Conservation (phyloP, 192 early-diverging fungal genomes). For the Funneliformis mosseae region DNA sequence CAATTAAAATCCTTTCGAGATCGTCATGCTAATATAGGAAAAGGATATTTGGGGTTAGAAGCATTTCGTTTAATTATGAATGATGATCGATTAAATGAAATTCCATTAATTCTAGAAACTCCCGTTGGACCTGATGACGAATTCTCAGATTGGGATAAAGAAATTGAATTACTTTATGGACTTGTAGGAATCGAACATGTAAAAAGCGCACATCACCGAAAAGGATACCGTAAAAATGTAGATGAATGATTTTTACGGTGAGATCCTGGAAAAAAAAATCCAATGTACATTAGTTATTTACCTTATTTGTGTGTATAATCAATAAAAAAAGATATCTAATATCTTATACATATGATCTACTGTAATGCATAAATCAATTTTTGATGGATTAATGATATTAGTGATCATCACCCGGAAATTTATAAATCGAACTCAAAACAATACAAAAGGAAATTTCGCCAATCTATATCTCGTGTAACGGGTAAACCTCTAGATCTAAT, state of each 20-base stretch:
- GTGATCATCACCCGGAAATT: too few species aligned
- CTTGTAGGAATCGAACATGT: conserved; percentile 2
- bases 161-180: conserved; percentile 29
- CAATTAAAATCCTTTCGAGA: conserved; percentile 49
- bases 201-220: not conserved
- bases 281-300: too few species aligned
- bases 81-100: conserved; percentile 51
- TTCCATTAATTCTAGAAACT: conserved; percentile 58
- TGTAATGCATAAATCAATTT: too few species aligned
- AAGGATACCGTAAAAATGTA: not conserved
- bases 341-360: not conserved
- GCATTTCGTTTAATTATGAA: conserved; percentile 57
- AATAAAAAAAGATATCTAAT: not conserved
- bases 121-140: conserved; percentile 38
- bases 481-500: too few species aligned
- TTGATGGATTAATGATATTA: too few species aligned
- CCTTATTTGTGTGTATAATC: not conserved
- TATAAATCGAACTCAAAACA: too few species aligned
- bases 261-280: too few species aligned
- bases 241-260: not conserved
- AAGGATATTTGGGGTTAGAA: conserved; percentile 55
- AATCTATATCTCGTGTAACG: too few species aligned
- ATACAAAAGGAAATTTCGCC: too few species aligned
- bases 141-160: conserved; percentile 31
- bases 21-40: conserved; percentile 57